Evolutionary conservation across 2,329 filamentous ascomycete genomes (phyloP).

Genomic region (Sclerotinia glacialis): DNA sequence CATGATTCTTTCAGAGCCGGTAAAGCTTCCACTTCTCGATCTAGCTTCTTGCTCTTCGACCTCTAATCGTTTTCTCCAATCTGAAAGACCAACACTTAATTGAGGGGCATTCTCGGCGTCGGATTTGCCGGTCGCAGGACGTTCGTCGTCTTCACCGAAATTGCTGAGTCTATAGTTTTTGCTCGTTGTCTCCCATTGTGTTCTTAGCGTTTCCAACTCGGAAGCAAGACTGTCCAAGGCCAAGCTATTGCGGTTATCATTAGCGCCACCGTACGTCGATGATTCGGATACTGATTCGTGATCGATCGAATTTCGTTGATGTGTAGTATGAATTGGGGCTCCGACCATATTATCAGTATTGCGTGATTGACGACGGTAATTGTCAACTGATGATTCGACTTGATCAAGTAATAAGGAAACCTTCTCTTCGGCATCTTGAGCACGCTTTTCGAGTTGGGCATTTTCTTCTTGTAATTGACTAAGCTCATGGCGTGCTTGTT

Average conservation of each 20-base stretch:
- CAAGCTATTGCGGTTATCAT: slow-evolving; percentile 55
- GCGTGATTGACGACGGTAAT: slow-evolving; percentile 78
- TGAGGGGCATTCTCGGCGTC: slow-evolving; percentile 45
- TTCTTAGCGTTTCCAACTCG: slow-evolving; percentile 85
- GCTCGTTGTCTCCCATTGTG: slow-evolving; percentile 93
- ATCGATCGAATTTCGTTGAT: slow-evolving; percentile 40
- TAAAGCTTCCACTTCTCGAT: neutral
- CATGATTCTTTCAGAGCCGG: slow-evolving; percentile 11
- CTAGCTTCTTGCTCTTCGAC: slow-evolving; percentile 39
- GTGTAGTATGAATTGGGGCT: slow-evolving; percentile 38
- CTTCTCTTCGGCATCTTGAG: slow-evolving; percentile 86
- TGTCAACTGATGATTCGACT: slow-evolving; percentile 89
- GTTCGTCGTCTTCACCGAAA: slow-evolving; percentile 71
- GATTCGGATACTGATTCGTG: slow-evolving; percentile 61
- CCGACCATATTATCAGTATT: slow-evolving; percentile 51
- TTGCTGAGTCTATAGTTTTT: slow-evolving; percentile 91
- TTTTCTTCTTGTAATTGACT: slow-evolving; percentile 85
- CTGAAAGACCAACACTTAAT: slow-evolving; percentile 70
- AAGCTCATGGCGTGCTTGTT: slow-evolving; percentile 64
- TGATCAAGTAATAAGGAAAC: slow-evolving; percentile 91
- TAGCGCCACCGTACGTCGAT: slow-evolving; percentile 47
- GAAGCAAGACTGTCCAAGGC: slow-evolving; percentile 88
- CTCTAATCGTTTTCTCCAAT: slow-evolving; percentile 78
- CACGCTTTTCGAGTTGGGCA: slow-evolving; percentile 73
- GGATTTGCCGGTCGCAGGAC: slow-evolving; percentile 31